Percentiles rank a stretch among this genome's conserved stretches.
Conservation (phyloP, 306 rosid species). For the Cucurbita maxima region DNA sequence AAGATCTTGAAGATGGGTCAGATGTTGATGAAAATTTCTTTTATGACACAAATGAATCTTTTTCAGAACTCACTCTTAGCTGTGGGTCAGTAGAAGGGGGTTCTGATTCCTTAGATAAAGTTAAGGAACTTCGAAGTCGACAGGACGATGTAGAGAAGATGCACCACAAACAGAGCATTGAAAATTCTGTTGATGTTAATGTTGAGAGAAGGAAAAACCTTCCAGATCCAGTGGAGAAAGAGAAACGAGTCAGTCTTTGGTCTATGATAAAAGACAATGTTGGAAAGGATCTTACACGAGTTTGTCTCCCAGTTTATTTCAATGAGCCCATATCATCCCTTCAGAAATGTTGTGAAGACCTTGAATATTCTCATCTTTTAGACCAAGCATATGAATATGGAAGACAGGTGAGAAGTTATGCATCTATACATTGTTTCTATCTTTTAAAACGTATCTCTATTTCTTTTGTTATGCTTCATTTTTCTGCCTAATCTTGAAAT, state of each 20-base stretch:
- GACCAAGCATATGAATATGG: conserved; percentile 80
- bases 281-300: conserved; percentile 90
- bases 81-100: conserved; percentile 26
- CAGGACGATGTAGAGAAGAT: conserved; percentile 25
- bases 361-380: conserved; percentile 82
- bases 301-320: conserved; percentile 97
- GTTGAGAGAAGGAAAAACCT: conserved; percentile 66
- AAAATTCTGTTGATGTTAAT: conserved; percentile 23
- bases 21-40: conserved; percentile 71
- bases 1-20: conserved; percentile 75
- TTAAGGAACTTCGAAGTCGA: conserved; percentile 20
- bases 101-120: conserved; percentile 19
- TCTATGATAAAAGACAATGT: conserved; percentile 94
- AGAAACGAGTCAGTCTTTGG: conserved; percentile 96
- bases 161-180: conserved; percentile 18
- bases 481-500: conserved; percentile 1
- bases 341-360: conserved; percentile 90
- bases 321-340: conserved; percentile 97
- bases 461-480: not conserved
- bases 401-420: conserved; percentile 42
- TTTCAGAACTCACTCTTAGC: conserved; percentile 39
- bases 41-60: conserved; percentile 56
- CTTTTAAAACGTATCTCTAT: not conserved
- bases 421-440: not conserved
- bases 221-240: conserved; percentile 89